Percentiles rank a stretch among this genome's conserved stretches.
These are phyloP conservation scores for Arthromyces matolae DNA, from an alignment of 768 basidiomycete genomes.

Conservation along the genomic window DNA sequence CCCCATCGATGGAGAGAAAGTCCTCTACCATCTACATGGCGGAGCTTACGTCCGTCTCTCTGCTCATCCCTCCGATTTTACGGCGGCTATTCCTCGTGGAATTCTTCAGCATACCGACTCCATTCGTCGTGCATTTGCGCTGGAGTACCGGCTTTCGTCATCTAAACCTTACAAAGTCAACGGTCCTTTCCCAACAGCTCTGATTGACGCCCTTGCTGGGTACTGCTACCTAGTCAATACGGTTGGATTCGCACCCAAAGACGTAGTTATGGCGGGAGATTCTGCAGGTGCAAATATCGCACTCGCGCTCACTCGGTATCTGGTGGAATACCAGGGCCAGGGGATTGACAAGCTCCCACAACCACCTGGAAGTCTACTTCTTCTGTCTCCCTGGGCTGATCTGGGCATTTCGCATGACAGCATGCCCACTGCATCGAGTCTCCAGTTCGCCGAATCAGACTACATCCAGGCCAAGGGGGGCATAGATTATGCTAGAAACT, in stretches of 20 bases:
- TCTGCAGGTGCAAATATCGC: slow-evolving; percentile 78
- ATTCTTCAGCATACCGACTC: slow-evolving; percentile 42
- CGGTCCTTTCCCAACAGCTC: slow-evolving; percentile 69
- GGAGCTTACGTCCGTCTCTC: slow-evolving; percentile 53
- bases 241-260: slow-evolving; percentile 51
- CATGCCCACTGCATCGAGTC: slow-evolving; percentile 36
- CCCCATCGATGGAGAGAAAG: slow-evolving; percentile 48
- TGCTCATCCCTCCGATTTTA: slow-evolving; percentile 52
- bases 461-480: slow-evolving; percentile 26
- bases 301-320: slow-evolving; percentile 48
- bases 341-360: slow-evolving; percentile 35
- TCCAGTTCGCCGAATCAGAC: slow-evolving; percentile 31
- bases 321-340: slow-evolving; percentile 46
- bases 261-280: slow-evolving; percentile 70
- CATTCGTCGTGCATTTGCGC: slow-evolving; percentile 48
- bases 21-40: slow-evolving; percentile 62
- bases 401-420: slow-evolving; percentile 36
- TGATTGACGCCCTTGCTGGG: slow-evolving; percentile 71
- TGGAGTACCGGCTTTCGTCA: slow-evolving; percentile 72
- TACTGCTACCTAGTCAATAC: slow-evolving; percentile 64
- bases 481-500: slow-evolving; percentile 30
- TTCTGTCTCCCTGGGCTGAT: slow-evolving; percentile 59
- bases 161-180: slow-evolving; percentile 35
- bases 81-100: slow-evolving; percentile 41
- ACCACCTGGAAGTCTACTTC: slow-evolving; percentile 45